These are phyloP conservation scores for Colletotrichum tofieldiae DNA, from an alignment of 2,329 filamentous ascomycete genomes.

Conservation along the genomic window DNA sequence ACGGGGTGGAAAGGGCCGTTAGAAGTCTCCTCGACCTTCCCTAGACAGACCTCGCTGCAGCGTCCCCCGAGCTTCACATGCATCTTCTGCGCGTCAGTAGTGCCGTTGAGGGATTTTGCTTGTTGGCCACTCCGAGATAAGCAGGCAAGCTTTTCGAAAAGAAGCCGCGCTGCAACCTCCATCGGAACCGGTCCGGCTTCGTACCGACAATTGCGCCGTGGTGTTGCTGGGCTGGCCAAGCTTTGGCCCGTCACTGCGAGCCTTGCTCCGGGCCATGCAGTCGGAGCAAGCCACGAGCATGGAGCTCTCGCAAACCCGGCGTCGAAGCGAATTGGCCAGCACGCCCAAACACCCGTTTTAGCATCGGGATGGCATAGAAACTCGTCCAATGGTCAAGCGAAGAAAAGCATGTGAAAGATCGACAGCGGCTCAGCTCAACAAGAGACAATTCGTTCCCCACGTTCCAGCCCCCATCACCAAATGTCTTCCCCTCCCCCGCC, in stretches of 20 bases:
- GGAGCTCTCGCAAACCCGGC: too few relatives aligned
- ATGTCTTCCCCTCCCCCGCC: conserved; percentile 3
- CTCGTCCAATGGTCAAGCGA: not conserved
- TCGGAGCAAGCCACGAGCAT: not conserved
- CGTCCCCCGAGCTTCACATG: not conserved
- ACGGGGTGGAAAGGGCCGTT: not conserved
- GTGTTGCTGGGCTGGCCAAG: not conserved
- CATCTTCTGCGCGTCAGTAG: not conserved
- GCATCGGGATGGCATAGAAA: too few relatives aligned
- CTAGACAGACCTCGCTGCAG: conserved; percentile 3
- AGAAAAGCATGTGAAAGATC: conserved; percentile 28
- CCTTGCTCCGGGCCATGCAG: not conserved
- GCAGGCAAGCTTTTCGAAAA: not conserved
- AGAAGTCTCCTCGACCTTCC: not conserved
- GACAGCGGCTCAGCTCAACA: conserved; percentile 38
- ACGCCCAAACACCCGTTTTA: not conserved
- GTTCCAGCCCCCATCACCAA: conserved; percentile 28
- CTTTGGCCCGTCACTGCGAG: not conserved
- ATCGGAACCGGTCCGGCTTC: not conserved
- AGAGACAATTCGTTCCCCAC: conserved; percentile 17
- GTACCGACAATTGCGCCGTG: not conserved
- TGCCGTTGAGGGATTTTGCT: conserved; percentile 2
- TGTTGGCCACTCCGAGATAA: not conserved
- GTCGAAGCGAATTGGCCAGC: not conserved
- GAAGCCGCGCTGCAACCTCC: not conserved